These are phyloP conservation scores for Metschnikowia vanudenii DNA, from an alignment of 805 yeast species.

Conservation along the genomic window DNA sequence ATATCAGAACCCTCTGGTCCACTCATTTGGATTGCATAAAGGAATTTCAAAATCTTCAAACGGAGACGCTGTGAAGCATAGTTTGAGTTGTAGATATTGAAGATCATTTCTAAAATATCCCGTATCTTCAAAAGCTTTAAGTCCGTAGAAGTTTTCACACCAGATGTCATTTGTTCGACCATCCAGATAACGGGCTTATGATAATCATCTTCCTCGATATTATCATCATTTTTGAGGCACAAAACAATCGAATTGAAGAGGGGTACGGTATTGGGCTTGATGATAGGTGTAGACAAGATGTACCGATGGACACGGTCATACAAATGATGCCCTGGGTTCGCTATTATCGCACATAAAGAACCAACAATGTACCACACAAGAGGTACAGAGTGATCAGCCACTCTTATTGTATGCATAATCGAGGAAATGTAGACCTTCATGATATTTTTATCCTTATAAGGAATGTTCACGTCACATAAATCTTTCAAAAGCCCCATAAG, in stretches of 20 bases:
- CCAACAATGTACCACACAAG: slow-evolving; percentile 53
- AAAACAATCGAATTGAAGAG: slow-evolving; percentile 39
- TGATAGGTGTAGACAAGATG: slow-evolving; percentile 55
- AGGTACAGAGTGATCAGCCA: slow-evolving; percentile 16
- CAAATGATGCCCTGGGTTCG: slow-evolving; percentile 69
- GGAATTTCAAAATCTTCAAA: slow-evolving; percentile 38
- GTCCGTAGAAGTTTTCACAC: slow-evolving; percentile 50
- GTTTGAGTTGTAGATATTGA: slow-evolving; percentile 51
- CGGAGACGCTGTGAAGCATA: slow-evolving; percentile 42
- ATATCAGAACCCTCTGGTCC: slow-evolving; percentile 54
- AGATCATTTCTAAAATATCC: slow-evolving; percentile 66
- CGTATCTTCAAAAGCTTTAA: slow-evolving; percentile 49
- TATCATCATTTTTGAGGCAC: slow-evolving; percentile 22
- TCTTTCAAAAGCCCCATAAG: slow-evolving; percentile 44
- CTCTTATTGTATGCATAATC: slow-evolving; percentile 36
- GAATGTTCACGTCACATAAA: slow-evolving; percentile 30
- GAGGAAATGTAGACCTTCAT: slow-evolving; percentile 55
- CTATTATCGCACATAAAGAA: slow-evolving; percentile 53
- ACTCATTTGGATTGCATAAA: slow-evolving; percentile 49
- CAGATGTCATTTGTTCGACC: slow-evolving; percentile 45
- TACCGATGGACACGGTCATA: slow-evolving; percentile 71
- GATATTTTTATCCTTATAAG: slow-evolving; percentile 55
- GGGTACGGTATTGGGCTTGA: slow-evolving; percentile 45
- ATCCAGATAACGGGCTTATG: slow-evolving; percentile 69
- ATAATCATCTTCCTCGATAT: slow-evolving; percentile 45